Evolutionary conservation across 768 basidiomycete genomes (phyloP), one percentile per base, ranked within the genome.

Genomic region (Xerocomellus chrysenteron): DNA sequence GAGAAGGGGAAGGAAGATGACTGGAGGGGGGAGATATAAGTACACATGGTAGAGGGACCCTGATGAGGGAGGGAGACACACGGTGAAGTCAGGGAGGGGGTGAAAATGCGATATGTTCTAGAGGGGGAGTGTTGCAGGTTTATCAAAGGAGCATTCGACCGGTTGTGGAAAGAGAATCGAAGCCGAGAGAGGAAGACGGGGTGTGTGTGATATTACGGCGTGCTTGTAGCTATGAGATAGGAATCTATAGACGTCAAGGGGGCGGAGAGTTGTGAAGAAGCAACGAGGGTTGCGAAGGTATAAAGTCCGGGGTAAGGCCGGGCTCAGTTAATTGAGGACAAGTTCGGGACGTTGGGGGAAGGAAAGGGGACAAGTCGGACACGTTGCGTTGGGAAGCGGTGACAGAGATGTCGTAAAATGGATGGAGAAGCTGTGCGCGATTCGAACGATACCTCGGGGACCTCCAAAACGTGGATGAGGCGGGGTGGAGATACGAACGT

Each of bases 291-390:
- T 55, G 52, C 44, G 46, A 54, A 47, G 61, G 63, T 50, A 63
- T 60, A 61, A 52, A 70, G 66, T 68, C 68, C 68, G 68, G 68
- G 68, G 68, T 69, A 70, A 57, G 54, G 19, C 56, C 67, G 65
- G 62, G 58, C 16, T 19, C 57, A 59, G 55, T 68, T 68, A 56
- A 69, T 64, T 46, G 61, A 66, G 57, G 44, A 52, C 54, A 48
- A 35, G 66, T 52, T 55, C 50, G 58, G 59, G 54, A 41, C 43
- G 50, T 40, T 45, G 64, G 52, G 48, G 48, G 43, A 47, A 60
- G 57, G 51, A 59, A 63, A 63, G 61, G 63, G 55, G 52, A 65
- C 39, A 6, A 46, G 53, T 24, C 46, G 26, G 37, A 59, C 65
- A 66, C 60, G 64, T 57, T 58, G 59, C 45, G 62, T 24, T 61